These are phyloP conservation scores for Mycosphaerella sp. DNA, from an alignment of 2,329 filamentous ascomycete genomes.

Conservation along the genomic window DNA sequence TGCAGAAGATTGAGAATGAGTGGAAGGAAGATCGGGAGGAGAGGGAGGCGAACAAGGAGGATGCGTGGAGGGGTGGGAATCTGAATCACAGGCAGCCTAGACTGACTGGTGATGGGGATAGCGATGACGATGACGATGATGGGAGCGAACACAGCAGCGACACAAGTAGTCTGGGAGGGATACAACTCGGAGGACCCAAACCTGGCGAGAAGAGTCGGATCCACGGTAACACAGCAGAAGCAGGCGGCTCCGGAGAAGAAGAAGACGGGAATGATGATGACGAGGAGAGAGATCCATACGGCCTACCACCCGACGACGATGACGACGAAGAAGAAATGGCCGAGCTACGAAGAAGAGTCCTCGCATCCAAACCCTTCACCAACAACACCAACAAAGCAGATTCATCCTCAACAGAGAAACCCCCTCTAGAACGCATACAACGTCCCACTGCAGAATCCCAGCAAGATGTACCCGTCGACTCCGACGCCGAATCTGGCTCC, in stretches of 20 bases:
- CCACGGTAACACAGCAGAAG: slow-evolving; percentile 34
- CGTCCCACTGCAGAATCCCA: slow-evolving; percentile 45
- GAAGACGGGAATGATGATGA: slow-evolving; percentile 40
- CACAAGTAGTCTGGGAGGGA: slow-evolving; percentile 32
- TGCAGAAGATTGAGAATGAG: slow-evolving; percentile 82
- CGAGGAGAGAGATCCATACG: slow-evolving; percentile 59
- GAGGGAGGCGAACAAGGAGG: slow-evolving; percentile 54
- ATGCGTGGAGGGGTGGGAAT: slow-evolving; percentile 89
- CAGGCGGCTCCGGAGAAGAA: too few species aligned
- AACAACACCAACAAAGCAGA: slow-evolving; percentile 41
- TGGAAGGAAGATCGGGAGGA: slow-evolving; percentile 72
- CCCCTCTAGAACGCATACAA: slow-evolving; percentile 52
- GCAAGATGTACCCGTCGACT: slow-evolving; percentile 40
- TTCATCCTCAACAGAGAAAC: slow-evolving; percentile 58
- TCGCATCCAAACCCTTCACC: slow-evolving; percentile 79
- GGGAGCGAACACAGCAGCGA: slow-evolving; percentile 35
- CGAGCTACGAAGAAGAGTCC: slow-evolving; percentile 79
- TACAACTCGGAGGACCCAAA: slow-evolving; percentile 33
- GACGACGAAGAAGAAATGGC: slow-evolving; percentile 86
- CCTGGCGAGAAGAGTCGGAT: slow-evolving; percentile 48
- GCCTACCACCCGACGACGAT: slow-evolving; percentile 64
- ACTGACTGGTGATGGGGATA: slow-evolving; percentile 47
- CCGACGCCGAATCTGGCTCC: slow-evolving; percentile 64
- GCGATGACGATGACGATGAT: slow-evolving; percentile 34
- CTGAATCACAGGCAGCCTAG: slow-evolving; percentile 59